Evolutionary conservation across 2,329 filamentous ascomycete genomes (phyloP), one percentile per base, ranked within the genome.

Genomic region (Monosporascus sp.): DNA sequence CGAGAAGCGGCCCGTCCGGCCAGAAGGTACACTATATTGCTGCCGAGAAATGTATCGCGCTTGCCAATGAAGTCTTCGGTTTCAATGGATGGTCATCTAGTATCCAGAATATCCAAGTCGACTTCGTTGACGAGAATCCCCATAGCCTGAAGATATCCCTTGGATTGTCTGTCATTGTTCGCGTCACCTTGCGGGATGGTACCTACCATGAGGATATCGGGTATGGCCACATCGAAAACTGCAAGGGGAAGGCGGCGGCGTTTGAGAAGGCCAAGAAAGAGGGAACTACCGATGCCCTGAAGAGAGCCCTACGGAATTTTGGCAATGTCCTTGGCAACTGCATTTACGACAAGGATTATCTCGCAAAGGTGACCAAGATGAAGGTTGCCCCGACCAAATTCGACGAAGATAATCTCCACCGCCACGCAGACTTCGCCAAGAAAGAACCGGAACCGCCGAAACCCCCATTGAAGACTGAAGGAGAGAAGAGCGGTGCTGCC

Each of bases 231-330:
- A 96, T 96, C 62, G 93, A 97, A 71, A 99, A 99, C 66, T 91
- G 87, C 70, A 95, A 93, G 72, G 89, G 90, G 52, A 99, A 99
- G 74, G 93, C 92, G 3, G 88, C 90, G 50, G 94, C 93, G 0
- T 99, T 97, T 65, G 94, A 99, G 70, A 99, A 99, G 73, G 92
- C 94, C 1, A 99, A 97, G 76, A 99, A 99, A 70, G 92, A 97
- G 75, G 95, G 91, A 7, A 95, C 91, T 3, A 97, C 95, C 9
- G 94, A 99, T 73, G 94, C 86, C 1, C 69, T 99, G 67, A 99
- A 99, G 73, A 82, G 94, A 60, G 85, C 94, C 1, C 69, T 99
- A 64, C 82, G 93, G 55, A 97, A 86, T 59, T 99, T 99, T 71
- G 94, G 94, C 55, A 97, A 97, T 64, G 88, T 97, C 17, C 78